phyloP scores from a whole-genome alignment of 768 basidiomycete genomes.

The Flagelloscypha sp. region DNA sequence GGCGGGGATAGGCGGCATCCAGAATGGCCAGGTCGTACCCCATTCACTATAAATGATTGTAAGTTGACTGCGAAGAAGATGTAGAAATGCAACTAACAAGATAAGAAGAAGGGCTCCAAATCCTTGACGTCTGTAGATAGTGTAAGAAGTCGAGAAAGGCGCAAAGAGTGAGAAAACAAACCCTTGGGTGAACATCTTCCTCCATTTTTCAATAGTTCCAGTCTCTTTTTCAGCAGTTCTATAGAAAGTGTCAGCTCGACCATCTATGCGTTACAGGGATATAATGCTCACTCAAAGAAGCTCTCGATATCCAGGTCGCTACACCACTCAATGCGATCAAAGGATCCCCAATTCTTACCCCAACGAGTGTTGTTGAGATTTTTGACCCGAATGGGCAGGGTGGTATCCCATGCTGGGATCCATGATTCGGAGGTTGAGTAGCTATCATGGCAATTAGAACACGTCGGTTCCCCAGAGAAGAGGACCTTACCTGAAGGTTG shows the following conservation, averaged over 20 bases:
- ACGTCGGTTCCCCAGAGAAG: not conserved
- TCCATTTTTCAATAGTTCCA: no score
- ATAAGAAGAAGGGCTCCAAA: constrained; percentile 17
- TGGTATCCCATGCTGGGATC: constrained; percentile 13
- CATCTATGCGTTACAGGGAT: not conserved
- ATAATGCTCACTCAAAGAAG: constrained; percentile 6
- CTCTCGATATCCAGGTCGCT: constrained; percentile 10
- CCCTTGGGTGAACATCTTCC: constrained; percentile 13
- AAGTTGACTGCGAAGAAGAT: no score
- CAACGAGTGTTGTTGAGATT: constrained; percentile 15
- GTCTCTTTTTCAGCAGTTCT: no score
- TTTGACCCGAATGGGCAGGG: constrained; percentile 14
- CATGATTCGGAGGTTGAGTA: constrained; percentile 16
- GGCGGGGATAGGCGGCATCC: constrained; percentile 16
- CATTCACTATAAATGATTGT: no score
- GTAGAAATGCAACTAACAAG: no score
- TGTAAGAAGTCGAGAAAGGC: not conserved
- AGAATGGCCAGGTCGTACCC: constrained; percentile 22
- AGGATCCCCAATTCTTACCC: constrained; percentile 19
- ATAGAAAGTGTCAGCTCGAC: not conserved
- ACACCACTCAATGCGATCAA: constrained; percentile 17
- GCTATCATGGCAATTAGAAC: constrained; percentile 1
- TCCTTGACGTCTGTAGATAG: constrained; percentile 11
- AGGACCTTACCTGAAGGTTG: constrained; percentile 12
- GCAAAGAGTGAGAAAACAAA: not conserved